Percentiles rank a stretch among this genome's conserved stretches.
These are phyloP conservation scores for Cercophora sp. DNA, from an alignment of 495 filamentous ascomycete species.

Conservation along the genomic window DNA sequence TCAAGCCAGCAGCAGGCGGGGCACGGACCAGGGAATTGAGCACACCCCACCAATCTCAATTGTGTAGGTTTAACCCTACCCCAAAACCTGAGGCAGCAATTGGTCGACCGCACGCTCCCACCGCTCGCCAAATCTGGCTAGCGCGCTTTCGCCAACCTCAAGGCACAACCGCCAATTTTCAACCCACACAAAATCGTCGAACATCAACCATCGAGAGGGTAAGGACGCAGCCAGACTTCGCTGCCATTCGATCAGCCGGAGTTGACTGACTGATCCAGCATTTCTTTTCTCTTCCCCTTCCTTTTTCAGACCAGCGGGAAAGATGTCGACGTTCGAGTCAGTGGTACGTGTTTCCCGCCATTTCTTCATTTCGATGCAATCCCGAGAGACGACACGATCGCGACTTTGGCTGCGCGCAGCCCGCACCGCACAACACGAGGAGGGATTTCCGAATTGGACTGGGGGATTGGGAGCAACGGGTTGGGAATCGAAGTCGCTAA, in stretches of 20 bases:
- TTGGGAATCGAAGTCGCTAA: slow-evolving; percentile 20
- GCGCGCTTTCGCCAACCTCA: slow-evolving; percentile 27
- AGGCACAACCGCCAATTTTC: slow-evolving; percentile 33
- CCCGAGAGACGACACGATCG: slow-evolving; percentile 2
- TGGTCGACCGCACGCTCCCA: slow-evolving; percentile 30
- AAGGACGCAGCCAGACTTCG: slow-evolving; percentile 33
- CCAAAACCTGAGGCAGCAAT: slow-evolving; percentile 36
- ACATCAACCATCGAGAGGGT: slow-evolving; percentile 36
- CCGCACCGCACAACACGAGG: not conserved
- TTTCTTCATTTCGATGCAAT: slow-evolving; percentile 2
- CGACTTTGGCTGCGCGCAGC: not conserved
- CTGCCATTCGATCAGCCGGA: slow-evolving; percentile 34
- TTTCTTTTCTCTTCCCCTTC: slow-evolving; percentile 32
- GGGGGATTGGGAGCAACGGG: not conserved
- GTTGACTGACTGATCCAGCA: slow-evolving; percentile 33
- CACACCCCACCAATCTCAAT: slow-evolving; percentile 16
- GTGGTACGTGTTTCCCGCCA: slow-evolving; percentile 67
- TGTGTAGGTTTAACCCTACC: slow-evolving; percentile 47
- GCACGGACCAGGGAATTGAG: too few relatives aligned
- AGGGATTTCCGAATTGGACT: not conserved
- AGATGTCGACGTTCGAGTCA: slow-evolving; percentile 96
- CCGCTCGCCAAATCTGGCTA: slow-evolving; percentile 35
- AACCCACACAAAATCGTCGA: slow-evolving; percentile 36
- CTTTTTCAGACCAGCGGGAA: slow-evolving; percentile 49
- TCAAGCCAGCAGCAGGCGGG: too few relatives aligned